Evolutionary conservation across 345 rosid genomes (phyloP).

Genomic region (Capsella bursapastoris): DNA sequence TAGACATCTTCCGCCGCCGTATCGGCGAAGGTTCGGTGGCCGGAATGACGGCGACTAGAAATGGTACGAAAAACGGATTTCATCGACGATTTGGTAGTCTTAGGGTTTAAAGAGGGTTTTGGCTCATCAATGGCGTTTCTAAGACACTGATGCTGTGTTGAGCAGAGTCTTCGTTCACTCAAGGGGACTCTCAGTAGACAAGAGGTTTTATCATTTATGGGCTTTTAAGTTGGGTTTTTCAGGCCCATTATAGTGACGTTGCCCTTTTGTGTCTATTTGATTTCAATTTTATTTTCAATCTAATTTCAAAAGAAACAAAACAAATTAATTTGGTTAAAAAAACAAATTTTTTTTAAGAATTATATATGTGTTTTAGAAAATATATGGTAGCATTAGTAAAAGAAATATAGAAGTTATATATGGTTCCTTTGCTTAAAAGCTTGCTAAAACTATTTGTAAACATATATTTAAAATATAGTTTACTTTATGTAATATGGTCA

Average conservation of each 20-base stretch:
- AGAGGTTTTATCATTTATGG: neutral
- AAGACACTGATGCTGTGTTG: neutral
- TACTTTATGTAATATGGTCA: neutral
- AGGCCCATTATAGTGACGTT: neutral
- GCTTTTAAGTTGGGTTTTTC: neutral
- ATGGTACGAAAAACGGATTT: constrained; percentile 43
- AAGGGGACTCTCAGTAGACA: neutral
- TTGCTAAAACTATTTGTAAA: neutral
- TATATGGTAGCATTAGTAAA: too few species aligned
- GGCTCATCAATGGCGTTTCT: neutral
- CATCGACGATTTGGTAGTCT: constrained; percentile 31
- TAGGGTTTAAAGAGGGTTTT: constrained; percentile 45
- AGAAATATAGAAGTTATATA: too few species aligned
- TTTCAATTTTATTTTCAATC: too few species aligned
- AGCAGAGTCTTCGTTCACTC: neutral
- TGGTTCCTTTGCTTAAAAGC: constrained; percentile 24
- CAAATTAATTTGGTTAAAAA: too few species aligned
- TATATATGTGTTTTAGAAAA: too few species aligned
- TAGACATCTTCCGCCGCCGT: constrained; percentile 44
- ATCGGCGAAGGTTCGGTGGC: constrained; percentile 45
- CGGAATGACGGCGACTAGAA: constrained; percentile 36
- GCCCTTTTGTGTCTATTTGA: neutral
- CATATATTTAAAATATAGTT: neutral
- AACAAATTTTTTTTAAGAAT: too few species aligned
- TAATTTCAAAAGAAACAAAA: too few species aligned